Evolutionary conservation across 192 early-diverging fungal genomes (phyloP).

Genomic region (Funneliformis geosporum): DNA sequence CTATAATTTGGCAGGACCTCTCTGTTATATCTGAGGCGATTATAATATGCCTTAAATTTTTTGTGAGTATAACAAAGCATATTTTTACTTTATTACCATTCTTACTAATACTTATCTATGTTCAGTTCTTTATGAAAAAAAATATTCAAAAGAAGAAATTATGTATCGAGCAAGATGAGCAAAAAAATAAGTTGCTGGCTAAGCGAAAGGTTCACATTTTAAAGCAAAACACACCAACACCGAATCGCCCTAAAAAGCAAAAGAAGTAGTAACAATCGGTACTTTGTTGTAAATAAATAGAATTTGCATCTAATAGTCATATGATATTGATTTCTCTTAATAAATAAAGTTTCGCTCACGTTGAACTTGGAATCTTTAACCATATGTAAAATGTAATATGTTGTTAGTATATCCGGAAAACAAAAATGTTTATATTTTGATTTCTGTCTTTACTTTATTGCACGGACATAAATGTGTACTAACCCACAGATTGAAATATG

Average conservation of each 20-base stretch:
- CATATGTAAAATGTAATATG: too few relatives aligned
- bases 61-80: slow-evolving; percentile 23
- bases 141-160: slow-evolving; percentile 1
- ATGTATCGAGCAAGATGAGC: slow-evolving; percentile 12
- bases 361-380: too few relatives aligned
- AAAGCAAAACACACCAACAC: slow-evolving; percentile 22
- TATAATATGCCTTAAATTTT: slow-evolving; percentile 29
- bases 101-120: slow-evolving; percentile 18
- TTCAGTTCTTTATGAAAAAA: slow-evolving; percentile 25
- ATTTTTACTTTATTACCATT: background rate
- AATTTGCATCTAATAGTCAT: too few relatives aligned
- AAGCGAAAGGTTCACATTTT: slow-evolving; percentile 26
- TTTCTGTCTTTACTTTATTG: too few relatives aligned
- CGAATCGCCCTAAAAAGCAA: slow-evolving; percentile 9
- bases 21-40: slow-evolving; percentile 23
- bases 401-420: too few relatives aligned
- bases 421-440: too few relatives aligned
- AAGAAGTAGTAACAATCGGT: background rate
- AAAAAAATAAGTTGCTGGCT: slow-evolving; percentile 15
- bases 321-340: too few relatives aligned
- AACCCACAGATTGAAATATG: too few relatives aligned
- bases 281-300: too few relatives aligned
- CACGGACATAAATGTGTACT: too few relatives aligned
- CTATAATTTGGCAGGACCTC: slow-evolving; percentile 18
- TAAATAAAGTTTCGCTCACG: too few relatives aligned